phyloP scores from a whole-genome alignment of 495 filamentous ascomycete species.

The Xylaria venustula region DNA sequence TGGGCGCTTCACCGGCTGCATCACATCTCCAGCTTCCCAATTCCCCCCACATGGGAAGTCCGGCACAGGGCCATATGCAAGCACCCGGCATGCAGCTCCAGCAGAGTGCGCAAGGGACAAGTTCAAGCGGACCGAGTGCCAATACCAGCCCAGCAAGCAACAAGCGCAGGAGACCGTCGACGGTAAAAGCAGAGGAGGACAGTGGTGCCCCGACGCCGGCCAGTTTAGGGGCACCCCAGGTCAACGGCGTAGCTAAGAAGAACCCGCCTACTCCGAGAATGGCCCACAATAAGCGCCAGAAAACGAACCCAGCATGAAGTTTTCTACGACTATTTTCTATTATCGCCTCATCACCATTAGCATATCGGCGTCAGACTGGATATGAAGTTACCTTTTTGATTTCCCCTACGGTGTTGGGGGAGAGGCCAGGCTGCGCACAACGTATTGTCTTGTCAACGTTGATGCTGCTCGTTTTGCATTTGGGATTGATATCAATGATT shows the following conservation, averaged over 20 bases:
- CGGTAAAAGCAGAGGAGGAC: slow-evolving; percentile 74
- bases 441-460: neutral
- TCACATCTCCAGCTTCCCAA: slow-evolving; percentile 57
- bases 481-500: neutral
- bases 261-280: slow-evolving; percentile 49
- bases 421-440: neutral
- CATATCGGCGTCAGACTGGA: slow-evolving; percentile 20
- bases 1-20: slow-evolving; percentile 55
- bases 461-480: neutral
- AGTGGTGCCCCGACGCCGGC: slow-evolving; percentile 46
- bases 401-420: slow-evolving; percentile 12
- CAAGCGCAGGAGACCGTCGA: slow-evolving; percentile 73
- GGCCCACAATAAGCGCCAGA: slow-evolving; percentile 38
- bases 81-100: slow-evolving; percentile 69
- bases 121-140: slow-evolving; percentile 70
- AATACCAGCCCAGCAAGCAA: slow-evolving; percentile 82
- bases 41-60: slow-evolving; percentile 58
- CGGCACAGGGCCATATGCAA: slow-evolving; percentile 58
- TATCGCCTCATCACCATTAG: slow-evolving; percentile 7
- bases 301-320: slow-evolving; percentile 33
- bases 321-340: neutral
- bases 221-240: slow-evolving; percentile 38
- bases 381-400: neutral
- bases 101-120: slow-evolving; percentile 69
- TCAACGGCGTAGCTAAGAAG: slow-evolving; percentile 41